These are phyloP conservation scores for Boletus rubescentipes DNA, from an alignment of 768 basidiomycete species.

Conservation along the genomic window DNA sequence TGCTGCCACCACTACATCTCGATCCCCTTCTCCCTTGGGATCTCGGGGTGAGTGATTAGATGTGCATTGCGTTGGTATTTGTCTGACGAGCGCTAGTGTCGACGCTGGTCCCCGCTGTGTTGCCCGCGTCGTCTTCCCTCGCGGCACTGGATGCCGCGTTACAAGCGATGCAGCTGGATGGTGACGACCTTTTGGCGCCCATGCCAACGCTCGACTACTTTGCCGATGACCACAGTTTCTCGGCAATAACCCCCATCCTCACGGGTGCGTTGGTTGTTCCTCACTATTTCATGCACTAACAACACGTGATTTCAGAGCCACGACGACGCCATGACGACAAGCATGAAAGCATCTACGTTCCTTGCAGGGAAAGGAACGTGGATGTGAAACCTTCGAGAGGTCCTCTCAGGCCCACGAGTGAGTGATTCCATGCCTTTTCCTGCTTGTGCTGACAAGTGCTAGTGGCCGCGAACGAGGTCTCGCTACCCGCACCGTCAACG, in stretches of 20 bases:
- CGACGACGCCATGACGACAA: not conserved
- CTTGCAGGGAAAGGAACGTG: not conserved
- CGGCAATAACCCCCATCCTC: not conserved
- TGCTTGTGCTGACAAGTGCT: not conserved
- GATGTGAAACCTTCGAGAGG: not conserved
- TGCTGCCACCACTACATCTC: not conserved
- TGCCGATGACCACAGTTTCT: conserved; percentile 9
- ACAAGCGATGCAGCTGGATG: not conserved
- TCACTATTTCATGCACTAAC: not conserved
- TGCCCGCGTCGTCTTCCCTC: conserved; percentile 15
- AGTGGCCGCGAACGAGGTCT: not conserved
- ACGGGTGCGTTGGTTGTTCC: not conserved
- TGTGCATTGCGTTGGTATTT: not conserved
- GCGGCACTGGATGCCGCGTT: conserved; percentile 14
- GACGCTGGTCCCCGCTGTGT: not conserved
- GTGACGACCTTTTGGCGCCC: conserved; percentile 4
- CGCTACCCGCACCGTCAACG: conserved; percentile 1
- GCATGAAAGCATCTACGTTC: not conserved
- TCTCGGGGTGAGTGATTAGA: conserved; percentile 6
- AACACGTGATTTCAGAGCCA: not conserved
- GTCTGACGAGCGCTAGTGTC: conserved; percentile 8
- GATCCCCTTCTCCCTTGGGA: not conserved
- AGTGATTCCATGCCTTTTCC: not conserved
- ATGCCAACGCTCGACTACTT: not conserved
- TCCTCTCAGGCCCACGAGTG: conserved; percentile 9